phyloP scores from a whole-genome alignment of 2,329 filamentous ascomycete species.

The Aureobasidium sp. region DNA sequence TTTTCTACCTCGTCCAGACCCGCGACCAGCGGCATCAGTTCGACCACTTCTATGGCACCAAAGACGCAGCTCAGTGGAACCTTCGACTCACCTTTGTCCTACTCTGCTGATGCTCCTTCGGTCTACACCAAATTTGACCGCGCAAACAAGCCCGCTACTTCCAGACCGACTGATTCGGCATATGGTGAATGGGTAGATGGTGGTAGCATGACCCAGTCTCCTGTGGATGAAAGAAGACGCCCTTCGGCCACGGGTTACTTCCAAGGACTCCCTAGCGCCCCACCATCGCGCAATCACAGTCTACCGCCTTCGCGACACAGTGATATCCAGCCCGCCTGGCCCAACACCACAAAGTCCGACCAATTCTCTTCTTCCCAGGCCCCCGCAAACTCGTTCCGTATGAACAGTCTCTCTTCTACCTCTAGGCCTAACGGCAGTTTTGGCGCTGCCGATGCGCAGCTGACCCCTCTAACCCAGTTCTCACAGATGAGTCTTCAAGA shows the following conservation, averaged over 20 bases:
- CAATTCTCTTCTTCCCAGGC: constrained; percentile 17
- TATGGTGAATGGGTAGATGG: constrained; percentile 2
- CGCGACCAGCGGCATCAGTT: neutral
- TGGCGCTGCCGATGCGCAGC: neutral
- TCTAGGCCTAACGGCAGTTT: neutral
- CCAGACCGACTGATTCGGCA: neutral
- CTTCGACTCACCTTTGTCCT: constrained; percentile 17
- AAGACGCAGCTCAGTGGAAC: constrained; percentile 16
- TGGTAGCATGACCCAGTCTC: constrained; percentile 6
- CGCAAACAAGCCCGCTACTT: constrained; percentile 15
- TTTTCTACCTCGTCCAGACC: constrained; percentile 17
- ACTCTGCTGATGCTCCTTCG: constrained; percentile 21
- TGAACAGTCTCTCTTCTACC: constrained; percentile 16
- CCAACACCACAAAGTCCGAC: constrained; percentile 14
- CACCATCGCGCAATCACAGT: constrained; percentile 47
- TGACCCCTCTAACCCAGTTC: constrained; percentile 13
- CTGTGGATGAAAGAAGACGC: constrained; percentile 15
- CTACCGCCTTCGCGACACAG: constrained; percentile 49
- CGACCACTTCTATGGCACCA: constrained; percentile 16
- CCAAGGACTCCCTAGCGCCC: constrained; percentile 29
- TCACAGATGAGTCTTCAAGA: constrained; percentile 30
- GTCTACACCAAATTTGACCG: constrained; percentile 29
- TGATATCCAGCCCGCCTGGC: constrained; percentile 29
- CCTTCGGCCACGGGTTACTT: constrained; percentile 26
- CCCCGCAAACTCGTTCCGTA: constrained; percentile 23